Evolutionary conservation across 257 asterid species (phyloP).

Genomic region (Gardenia jasminoides): DNA sequence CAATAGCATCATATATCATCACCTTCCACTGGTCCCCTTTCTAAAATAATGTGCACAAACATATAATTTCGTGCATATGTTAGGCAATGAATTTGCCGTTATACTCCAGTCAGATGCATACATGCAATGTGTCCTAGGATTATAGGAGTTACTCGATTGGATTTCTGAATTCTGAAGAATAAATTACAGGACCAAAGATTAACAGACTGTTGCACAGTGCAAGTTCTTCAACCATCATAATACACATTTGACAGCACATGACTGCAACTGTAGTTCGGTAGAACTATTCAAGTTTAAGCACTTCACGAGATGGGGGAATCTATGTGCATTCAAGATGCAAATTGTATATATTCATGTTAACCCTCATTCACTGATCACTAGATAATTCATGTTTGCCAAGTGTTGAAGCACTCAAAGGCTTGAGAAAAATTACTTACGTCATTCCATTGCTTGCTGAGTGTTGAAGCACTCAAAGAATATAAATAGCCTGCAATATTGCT

Average conservation of each 20-base stretch:
- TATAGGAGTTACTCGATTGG: not conserved
- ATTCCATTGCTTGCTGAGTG: constrained; percentile 87
- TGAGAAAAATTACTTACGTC: constrained; percentile 44
- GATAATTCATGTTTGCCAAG: constrained; percentile 39
- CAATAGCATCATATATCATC: not conserved
- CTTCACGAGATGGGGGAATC: not conserved
- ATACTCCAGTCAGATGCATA: no score
- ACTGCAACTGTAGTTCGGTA: not conserved
- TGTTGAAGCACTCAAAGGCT: constrained; percentile 75
- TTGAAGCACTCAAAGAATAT: constrained; percentile 85
- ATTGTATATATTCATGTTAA: not conserved
- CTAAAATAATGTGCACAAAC: not conserved
- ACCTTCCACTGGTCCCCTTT: not conserved
- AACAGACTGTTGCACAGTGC: not conserved
- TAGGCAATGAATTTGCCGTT: not conserved
- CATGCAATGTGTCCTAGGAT: not conserved
- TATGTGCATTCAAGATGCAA: not conserved
- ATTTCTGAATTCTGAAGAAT: not conserved
- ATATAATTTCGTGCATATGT: not conserved
- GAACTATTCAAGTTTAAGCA: not conserved
- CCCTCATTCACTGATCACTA: not conserved
- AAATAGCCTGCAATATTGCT: constrained; percentile 59
- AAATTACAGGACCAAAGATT: not conserved
- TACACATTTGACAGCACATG: not conserved
- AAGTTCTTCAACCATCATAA: not conserved